Conservation (phyloP, 306 rosid species). For the Datisca glomerata region DNA sequence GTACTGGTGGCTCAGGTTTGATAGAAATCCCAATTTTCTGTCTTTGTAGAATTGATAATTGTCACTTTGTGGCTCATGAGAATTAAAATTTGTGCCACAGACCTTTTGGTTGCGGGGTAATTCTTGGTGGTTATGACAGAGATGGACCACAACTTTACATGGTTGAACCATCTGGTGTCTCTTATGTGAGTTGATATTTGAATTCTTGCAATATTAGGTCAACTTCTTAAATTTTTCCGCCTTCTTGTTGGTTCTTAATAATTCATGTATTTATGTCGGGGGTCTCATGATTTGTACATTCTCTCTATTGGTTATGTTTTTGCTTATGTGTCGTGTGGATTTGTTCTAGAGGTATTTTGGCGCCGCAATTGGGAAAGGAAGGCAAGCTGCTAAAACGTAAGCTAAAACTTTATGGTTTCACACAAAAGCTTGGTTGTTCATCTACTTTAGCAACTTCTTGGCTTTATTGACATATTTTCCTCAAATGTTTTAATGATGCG, state of each 20-base stretch:
- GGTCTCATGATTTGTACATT: conserved; percentile 1
- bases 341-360: conserved; percentile 77
- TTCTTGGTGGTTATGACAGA: conserved; percentile 94
- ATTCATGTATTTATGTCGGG: not conserved
- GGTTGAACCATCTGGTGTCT: conserved; percentile 95
- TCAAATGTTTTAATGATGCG: conserved; percentile 1
- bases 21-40: conserved; percentile 8
- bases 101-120: conserved; percentile 98
- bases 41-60: no score
- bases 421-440: no score
- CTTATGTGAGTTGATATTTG: conserved; percentile 52
- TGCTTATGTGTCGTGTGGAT: conserved; percentile 17
- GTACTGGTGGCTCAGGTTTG: conserved; percentile 98
- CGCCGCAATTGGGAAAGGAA: conserved; percentile 97
- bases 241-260: not conserved
- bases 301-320: conserved; percentile 3
- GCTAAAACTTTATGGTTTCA: conserved; percentile 20
- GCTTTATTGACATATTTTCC: not conserved
- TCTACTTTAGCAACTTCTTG: not conserved
- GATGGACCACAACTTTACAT: conserved; percentile 96
- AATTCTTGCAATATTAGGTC: not conserved
- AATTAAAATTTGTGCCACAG: conserved; percentile 32
- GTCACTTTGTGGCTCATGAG: conserved; percentile 8
- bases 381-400: conserved; percentile 98
- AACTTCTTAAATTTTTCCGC: not conserved